These are phyloP conservation scores for Dactylellina sp. DNA, from an alignment of 2,329 filamentous ascomycete species.

Conservation along the genomic window DNA sequence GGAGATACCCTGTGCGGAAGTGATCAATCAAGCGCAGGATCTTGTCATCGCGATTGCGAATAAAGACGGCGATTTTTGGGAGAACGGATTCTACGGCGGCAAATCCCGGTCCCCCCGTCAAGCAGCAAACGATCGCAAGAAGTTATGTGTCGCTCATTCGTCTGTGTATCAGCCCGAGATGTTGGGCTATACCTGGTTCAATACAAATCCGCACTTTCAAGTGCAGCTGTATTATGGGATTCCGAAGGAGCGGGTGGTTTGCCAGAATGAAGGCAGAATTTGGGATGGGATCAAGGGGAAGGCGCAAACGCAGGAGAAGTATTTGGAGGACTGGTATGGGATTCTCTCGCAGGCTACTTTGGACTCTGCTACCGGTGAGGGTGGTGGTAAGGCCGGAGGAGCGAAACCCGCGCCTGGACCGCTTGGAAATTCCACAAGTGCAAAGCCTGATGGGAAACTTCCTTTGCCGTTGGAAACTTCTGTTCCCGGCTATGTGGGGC, in stretches of 20 bases:
- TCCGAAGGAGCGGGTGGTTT: background rate
- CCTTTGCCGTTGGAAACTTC: conserved; percentile 6
- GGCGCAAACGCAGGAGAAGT: conserved; percentile 27
- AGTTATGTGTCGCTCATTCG: conserved; percentile 22
- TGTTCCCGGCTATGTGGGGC: conserved; percentile 17
- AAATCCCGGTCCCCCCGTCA: background rate
- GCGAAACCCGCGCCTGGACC: background rate
- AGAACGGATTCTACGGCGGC: background rate
- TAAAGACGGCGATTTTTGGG: conserved; percentile 5
- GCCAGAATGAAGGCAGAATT: background rate
- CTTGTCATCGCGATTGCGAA: conserved; percentile 25
- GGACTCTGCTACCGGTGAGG: background rate
- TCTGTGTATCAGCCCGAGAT: conserved; percentile 37
- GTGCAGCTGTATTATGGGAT: conserved; percentile 37
- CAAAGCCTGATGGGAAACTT: background rate
- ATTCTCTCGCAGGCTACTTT: background rate
- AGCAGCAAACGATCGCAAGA: conserved; percentile 37
- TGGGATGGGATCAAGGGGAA: background rate
- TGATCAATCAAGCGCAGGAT: conserved; percentile 26
- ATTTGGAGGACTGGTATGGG: conserved; percentile 31
- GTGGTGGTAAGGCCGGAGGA: background rate
- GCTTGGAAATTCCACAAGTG: background rate
- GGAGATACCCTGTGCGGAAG: conserved; percentile 16
- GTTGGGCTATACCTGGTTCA: conserved; percentile 27
- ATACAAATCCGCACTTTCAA: conserved; percentile 28